Conservation (phyloP, 176 grass and related monocot genomes). For the Oryza meyeriana region DNA sequence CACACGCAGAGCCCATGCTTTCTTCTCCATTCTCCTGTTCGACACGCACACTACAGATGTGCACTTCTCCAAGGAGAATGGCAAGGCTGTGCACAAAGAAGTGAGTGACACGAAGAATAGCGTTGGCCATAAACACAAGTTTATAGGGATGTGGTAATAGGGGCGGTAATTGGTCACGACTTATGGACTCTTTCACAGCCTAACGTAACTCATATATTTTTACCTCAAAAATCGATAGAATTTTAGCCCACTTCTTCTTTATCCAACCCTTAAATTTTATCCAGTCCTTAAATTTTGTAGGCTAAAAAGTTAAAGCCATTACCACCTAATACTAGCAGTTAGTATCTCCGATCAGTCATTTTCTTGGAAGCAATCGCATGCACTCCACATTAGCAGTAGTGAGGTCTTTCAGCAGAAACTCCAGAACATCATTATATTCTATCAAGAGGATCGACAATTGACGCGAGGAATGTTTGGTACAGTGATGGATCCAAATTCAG, state of each 20-base stretch:
- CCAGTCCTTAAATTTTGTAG: too few relatives aligned
- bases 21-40: neutral
- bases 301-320: too few relatives aligned
- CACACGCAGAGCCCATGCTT: neutral
- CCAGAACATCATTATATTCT: neutral
- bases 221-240: too few relatives aligned
- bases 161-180: too few relatives aligned
- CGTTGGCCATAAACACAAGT: neutral
- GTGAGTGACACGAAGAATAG: neutral
- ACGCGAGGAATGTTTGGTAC: neutral
- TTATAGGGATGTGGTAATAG: too few relatives aligned
- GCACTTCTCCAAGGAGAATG: neutral
- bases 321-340: too few relatives aligned
- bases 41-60: neutral
- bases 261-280: too few relatives aligned
- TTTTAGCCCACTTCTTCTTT: too few relatives aligned
- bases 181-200: too few relatives aligned
- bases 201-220: too few relatives aligned
- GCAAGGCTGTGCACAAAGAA: neutral
- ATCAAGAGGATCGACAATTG: neutral
- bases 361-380: neutral
- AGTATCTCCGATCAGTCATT: neutral
- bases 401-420: neutral
- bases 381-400: neutral
- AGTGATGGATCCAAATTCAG: neutral